phyloP scores from a whole-genome alignment of 2,329 filamentous ascomycete species.

The Fulvia fulva region DNA sequence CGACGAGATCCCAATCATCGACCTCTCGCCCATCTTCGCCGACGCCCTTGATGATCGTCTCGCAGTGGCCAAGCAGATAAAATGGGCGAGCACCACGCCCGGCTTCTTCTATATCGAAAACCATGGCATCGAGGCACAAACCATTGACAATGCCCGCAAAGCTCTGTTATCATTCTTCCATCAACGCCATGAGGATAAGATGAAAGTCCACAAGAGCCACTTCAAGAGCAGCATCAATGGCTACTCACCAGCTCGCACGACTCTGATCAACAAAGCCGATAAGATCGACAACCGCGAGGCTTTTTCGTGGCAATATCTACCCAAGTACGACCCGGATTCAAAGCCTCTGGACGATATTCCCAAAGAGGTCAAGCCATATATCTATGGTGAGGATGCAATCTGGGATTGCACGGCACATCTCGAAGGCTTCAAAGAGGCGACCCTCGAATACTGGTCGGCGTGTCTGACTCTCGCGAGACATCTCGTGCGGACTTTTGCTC shows the following conservation, averaged over 20 bases:
- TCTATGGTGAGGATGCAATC: slow-evolving; percentile 37
- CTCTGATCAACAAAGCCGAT: slow-evolving; percentile 32
- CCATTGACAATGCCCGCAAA: slow-evolving; percentile 30
- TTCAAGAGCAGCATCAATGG: slow-evolving; percentile 34
- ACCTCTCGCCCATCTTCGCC: slow-evolving; percentile 11
- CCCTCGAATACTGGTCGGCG: slow-evolving; percentile 35
- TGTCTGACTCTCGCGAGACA: slow-evolving; percentile 35
- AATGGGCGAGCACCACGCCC: slow-evolving; percentile 30
- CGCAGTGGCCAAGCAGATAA: slow-evolving; percentile 27
- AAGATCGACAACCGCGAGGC: background rate
- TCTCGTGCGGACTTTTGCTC: slow-evolving; percentile 36
- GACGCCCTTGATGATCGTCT: background rate
- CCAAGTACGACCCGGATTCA: background rate
- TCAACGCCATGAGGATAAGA: slow-evolving; percentile 32
- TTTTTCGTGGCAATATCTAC: background rate
- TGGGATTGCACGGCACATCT: slow-evolving; percentile 36
- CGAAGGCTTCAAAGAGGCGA: slow-evolving; percentile 31
- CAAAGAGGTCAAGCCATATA: slow-evolving; percentile 28
- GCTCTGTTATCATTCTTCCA: slow-evolving; percentile 28
- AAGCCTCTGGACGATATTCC: background rate
- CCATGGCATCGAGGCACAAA: slow-evolving; percentile 25
- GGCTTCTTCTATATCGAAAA: slow-evolving; percentile 14
- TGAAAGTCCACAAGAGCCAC: slow-evolving; percentile 37
- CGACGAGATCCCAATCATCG: slow-evolving; percentile 26
- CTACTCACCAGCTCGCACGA: slow-evolving; percentile 35